Percentiles rank a stretch among this genome's conserved stretches.
Evolutionary conservation across 2,329 filamentous ascomycete species (phyloP).

Genomic region (Parascedosporium putredinis): DNA sequence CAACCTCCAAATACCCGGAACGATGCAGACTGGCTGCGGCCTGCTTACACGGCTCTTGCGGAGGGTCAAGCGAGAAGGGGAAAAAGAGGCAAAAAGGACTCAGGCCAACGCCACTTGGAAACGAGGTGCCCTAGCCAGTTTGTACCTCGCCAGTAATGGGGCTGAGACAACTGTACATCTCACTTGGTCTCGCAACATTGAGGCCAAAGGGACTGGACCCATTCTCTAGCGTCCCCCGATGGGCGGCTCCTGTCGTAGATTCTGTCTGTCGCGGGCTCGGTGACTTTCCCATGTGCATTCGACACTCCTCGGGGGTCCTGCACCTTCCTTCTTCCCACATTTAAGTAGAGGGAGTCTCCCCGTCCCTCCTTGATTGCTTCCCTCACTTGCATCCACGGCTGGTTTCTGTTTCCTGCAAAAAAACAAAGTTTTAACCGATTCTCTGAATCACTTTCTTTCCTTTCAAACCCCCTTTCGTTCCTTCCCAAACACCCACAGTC

Average conservation of each 20-base stretch:
- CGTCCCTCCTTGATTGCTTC: neutral
- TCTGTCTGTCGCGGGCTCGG: no score
- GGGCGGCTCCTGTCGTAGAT: no score
- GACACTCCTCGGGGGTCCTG: neutral
- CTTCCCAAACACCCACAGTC: neutral
- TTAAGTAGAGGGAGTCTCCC: neutral
- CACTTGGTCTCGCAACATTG: no score
- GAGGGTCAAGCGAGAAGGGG: neutral
- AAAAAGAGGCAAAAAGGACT: neutral
- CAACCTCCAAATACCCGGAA: constrained; percentile 1
- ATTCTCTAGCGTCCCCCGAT: neutral
- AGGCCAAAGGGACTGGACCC: no score
- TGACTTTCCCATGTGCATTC: neutral
- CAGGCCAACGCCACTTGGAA: neutral
- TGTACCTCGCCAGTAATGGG: no score
- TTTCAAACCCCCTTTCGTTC: neutral
- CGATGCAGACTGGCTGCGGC: neutral
- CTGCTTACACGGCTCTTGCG: neutral
- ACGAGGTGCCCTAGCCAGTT: no score
- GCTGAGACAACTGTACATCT: no score
- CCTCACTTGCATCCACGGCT: neutral
- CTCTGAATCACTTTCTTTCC: neutral
- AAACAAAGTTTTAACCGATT: neutral
- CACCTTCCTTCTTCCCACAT: constrained; percentile 1
- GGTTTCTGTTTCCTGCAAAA: constrained; percentile 3